phyloP scores from a whole-genome alignment of 441 rosid genomes.

The Isatis lusitanica region DNA sequence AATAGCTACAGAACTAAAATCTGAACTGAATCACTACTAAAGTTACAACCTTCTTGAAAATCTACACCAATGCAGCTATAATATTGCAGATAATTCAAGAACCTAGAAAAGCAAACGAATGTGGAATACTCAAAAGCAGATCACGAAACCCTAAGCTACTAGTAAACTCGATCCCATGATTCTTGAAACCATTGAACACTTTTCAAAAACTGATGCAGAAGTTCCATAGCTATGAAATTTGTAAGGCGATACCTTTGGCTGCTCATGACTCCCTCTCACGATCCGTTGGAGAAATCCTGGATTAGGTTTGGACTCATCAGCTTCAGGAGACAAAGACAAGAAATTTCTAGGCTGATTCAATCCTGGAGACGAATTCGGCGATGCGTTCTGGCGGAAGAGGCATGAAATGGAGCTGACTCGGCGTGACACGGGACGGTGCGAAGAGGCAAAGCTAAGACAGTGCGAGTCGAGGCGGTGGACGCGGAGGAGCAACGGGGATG shows the following conservation, averaged over 20 bases:
- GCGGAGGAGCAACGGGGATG: conserved; percentile 44
- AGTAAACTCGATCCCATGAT: neutral
- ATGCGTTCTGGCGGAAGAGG: conserved; percentile 38
- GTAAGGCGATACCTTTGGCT: conserved; percentile 47
- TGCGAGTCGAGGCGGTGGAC: conserved; percentile 34
- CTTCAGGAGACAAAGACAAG: conserved; percentile 12
- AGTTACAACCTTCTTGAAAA: neutral
- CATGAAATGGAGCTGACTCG: conserved; percentile 49
- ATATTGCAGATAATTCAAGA: neutral
- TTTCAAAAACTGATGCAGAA: neutral
- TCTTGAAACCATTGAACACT: neutral
- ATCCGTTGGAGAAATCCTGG: conserved; percentile 38
- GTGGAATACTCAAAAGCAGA: neutral
- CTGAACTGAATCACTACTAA: too few species aligned
- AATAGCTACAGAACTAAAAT: too few species aligned
- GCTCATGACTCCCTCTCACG: conserved; percentile 35
- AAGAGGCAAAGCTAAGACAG: conserved; percentile 32
- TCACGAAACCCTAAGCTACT: neutral
- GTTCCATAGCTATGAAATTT: neutral
- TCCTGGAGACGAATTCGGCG: conserved; percentile 21
- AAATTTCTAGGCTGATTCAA: neutral
- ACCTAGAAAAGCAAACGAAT: neutral
- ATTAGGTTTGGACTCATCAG: conserved; percentile 40
- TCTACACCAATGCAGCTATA: neutral
- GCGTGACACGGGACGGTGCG: conserved; percentile 42